These are phyloP conservation scores for Arthroderma uncinatum DNA, from an alignment of 2,329 filamentous ascomycete genomes.

Conservation along the genomic window DNA sequence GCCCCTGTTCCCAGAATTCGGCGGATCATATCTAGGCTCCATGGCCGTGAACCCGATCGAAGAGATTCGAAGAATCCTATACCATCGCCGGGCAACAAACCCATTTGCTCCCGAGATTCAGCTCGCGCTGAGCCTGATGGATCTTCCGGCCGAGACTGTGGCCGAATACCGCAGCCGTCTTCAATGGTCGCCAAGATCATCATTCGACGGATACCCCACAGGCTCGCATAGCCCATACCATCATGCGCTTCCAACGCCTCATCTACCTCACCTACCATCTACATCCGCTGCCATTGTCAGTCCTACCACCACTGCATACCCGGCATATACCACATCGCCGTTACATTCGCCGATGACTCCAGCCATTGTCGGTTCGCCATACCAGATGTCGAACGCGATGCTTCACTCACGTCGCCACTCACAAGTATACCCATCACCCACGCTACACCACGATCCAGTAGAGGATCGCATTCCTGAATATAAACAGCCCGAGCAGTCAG, in stretches of 20 bases:
- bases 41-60: constrained; percentile 72
- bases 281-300: constrained; percentile 19
- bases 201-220: constrained; percentile 29
- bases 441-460: constrained; percentile 26
- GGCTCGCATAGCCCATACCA: constrained; percentile 28
- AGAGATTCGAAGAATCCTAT: constrained; percentile 67
- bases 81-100: constrained; percentile 54
- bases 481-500: constrained; percentile 25
- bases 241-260: constrained; percentile 23
- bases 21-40: constrained; percentile 75
- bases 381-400: constrained; percentile 22
- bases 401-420: constrained; percentile 28
- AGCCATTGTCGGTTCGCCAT: constrained; percentile 29
- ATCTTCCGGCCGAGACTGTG: constrained; percentile 59
- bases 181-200: constrained; percentile 45
- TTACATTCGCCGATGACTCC: constrained; percentile 32
- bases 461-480: constrained; percentile 22
- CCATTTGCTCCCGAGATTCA: constrained; percentile 48
- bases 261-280: constrained; percentile 22
- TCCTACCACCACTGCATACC: constrained; percentile 26
- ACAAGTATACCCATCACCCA: constrained; percentile 28
- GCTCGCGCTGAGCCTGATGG: constrained; percentile 56
- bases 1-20: constrained; percentile 82
- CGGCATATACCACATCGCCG: constrained; percentile 31
- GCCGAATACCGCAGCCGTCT: constrained; percentile 58